Conservation (phyloP, 257 asterid species). For the Capsicum rhomboideum region DNA sequence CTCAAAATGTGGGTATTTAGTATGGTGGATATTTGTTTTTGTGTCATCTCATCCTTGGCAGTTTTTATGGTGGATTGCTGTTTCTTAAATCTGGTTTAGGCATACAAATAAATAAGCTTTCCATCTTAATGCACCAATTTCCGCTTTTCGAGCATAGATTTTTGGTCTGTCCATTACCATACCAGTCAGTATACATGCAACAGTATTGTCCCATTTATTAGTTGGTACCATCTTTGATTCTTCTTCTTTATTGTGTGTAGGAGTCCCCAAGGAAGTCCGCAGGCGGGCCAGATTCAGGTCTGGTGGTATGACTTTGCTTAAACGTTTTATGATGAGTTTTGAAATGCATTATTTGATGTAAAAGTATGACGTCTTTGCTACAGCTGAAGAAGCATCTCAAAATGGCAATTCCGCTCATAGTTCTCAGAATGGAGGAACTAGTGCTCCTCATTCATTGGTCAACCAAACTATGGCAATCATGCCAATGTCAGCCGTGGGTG, state of each 20-base stretch:
- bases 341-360: slow-evolving; percentile 3
- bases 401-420: slow-evolving; percentile 50
- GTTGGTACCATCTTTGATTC: slow-evolving; percentile 6
- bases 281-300: slow-evolving; percentile 51
- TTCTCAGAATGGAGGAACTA: slow-evolving; percentile 58
- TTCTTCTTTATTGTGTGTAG: slow-evolving; percentile 18
- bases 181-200: background rate
- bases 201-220: background rate
- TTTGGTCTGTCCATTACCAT: background rate
- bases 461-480: slow-evolving; percentile 31
- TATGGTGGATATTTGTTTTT: background rate
- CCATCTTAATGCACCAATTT: background rate
- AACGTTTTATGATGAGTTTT: background rate
- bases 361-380: slow-evolving; percentile 14
- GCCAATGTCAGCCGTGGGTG: slow-evolving; percentile 51
- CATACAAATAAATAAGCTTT: background rate
- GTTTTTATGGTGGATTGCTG: background rate
- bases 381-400: slow-evolving; percentile 62
- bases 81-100: background rate
- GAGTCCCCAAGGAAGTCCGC: slow-evolving; percentile 50
- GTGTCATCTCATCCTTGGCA: background rate
- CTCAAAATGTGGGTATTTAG: slow-evolving; percentile 71
- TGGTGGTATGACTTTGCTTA: slow-evolving; percentile 4
- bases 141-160: background rate
- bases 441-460: slow-evolving; percentile 35